Evolutionary conservation across 2,329 filamentous ascomycete species (phyloP).

Genomic region (Cladophialophora yegresii): DNA sequence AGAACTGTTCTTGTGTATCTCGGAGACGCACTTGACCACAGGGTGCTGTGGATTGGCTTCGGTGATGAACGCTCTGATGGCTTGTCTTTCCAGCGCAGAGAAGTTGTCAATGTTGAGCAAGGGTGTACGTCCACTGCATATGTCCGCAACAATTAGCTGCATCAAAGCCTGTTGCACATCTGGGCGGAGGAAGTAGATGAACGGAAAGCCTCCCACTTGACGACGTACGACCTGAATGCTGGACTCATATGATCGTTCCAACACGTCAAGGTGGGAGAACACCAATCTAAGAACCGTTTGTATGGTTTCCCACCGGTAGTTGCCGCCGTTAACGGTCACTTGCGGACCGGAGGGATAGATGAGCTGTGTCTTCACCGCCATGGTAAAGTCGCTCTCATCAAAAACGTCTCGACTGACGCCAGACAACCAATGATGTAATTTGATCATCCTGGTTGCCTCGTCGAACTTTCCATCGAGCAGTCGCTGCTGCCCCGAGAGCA

Average conservation of each 20-base stretch:
- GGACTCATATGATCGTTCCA: slow-evolving; percentile 47
- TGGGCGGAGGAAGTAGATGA: slow-evolving; percentile 57
- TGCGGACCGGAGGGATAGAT: slow-evolving; percentile 64
- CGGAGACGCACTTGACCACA: not conserved
- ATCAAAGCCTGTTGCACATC: slow-evolving; percentile 53
- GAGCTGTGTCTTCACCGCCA: slow-evolving; percentile 62
- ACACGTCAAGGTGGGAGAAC: slow-evolving; percentile 16
- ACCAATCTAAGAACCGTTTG: slow-evolving; percentile 49
- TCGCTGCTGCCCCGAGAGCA: slow-evolving; percentile 61
- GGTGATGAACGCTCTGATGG: slow-evolving; percentile 15
- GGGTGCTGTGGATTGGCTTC: slow-evolving; percentile 5
- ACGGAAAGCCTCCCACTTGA: slow-evolving; percentile 52
- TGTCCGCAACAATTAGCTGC: slow-evolving; percentile 45
- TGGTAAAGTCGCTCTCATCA: slow-evolving; percentile 67
- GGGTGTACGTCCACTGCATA: slow-evolving; percentile 42
- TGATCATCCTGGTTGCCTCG: slow-evolving; percentile 44
- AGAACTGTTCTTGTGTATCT: slow-evolving; percentile 14
- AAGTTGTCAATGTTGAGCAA: slow-evolving; percentile 26
- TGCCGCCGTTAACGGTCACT: slow-evolving; percentile 54
- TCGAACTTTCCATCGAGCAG: slow-evolving; percentile 40
- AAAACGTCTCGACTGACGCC: slow-evolving; percentile 57
- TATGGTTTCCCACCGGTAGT: slow-evolving; percentile 59
- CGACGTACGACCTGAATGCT: slow-evolving; percentile 55
- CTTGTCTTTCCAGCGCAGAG: slow-evolving; percentile 10
- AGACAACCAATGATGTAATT: slow-evolving; percentile 52